Evolutionary conservation across 768 basidiomycete genomes (phyloP).

Genomic region (Tricholoma hemisulphureum): DNA sequence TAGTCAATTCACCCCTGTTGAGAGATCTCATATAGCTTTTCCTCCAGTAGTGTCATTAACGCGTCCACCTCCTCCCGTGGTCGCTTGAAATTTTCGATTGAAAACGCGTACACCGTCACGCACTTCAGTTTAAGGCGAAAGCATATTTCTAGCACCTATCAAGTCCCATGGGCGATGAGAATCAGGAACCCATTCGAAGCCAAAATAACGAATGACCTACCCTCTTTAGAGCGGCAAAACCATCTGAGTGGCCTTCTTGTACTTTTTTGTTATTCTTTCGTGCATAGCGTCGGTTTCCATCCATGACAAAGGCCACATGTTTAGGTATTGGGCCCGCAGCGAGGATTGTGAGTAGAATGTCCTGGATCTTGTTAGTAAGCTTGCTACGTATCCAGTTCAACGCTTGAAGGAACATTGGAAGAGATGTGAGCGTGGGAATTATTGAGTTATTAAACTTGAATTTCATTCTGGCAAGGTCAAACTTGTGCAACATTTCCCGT

Average conservation of each 20-base stretch:
- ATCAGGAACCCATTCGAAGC: neutral
- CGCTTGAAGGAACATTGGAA: conserved; percentile 10
- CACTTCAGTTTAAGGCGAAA: conserved; percentile 74
- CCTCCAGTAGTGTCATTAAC: conserved; percentile 81
- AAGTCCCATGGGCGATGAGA: conserved; percentile 9
- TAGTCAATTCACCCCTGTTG: conserved; percentile 64
- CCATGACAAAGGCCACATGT: conserved; percentile 96
- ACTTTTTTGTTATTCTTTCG: conserved; percentile 62
- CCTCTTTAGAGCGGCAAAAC: conserved; percentile 74
- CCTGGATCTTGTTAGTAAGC: conserved; percentile 9
- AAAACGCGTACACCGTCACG: conserved; percentile 96
- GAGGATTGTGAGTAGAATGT: conserved; percentile 42
- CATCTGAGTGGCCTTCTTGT: conserved; percentile 78
- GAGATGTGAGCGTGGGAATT: conserved; percentile 16
- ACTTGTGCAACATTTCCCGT: too few species aligned
- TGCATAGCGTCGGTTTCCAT: conserved; percentile 93
- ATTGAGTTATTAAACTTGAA: too few species aligned
- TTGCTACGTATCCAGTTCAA: conserved; percentile 17
- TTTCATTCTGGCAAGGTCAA: too few species aligned
- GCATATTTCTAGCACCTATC: conserved; percentile 82
- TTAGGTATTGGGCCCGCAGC: conserved; percentile 80
- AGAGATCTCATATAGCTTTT: conserved; percentile 75
- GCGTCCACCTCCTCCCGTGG: conserved; percentile 81
- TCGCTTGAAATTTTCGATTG: conserved; percentile 96
- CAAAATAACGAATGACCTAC: conserved; percentile 45